Evolutionary conservation across 2,329 filamentous ascomycete species (phyloP), one percentile per base, ranked within the genome.

Genomic region (Emergomyces orientalis): DNA sequence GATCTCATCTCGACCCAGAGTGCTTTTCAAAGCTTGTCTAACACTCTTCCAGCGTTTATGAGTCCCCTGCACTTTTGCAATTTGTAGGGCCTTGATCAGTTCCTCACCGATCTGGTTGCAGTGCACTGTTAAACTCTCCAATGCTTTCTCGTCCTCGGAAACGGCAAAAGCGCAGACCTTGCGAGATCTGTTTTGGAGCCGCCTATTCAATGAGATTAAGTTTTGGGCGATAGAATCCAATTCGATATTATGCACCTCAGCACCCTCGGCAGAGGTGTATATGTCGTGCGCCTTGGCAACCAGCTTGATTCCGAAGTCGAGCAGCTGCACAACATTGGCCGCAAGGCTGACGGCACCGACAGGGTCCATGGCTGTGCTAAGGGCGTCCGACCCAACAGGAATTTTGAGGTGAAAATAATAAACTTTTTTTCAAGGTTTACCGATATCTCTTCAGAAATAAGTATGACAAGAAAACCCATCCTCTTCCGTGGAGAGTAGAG

Each of bases 161-260:
- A 19, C 27, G n/a, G 55, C 39, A 30, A 17, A 58, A 2, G 22
- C 37, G 13, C 55, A 58, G 25, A 58, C 37, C 30, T 58, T 58
- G 56, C 56, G 56, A 19, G 22, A 58, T 32, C 39, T 3, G 39
- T 58, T 58, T 19, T 45, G 39, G 0, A 45, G 3, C 39, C 39
- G 39, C 56, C 56, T 58, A 32, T 57, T 27, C 51, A 59, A 25
- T 49, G 55, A 5, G 6, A 39, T 34, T 49, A 66, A 37, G 59
- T 67, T 59, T n/a, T 61, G 58, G 32, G 61, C 60, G 9, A 65
- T 49, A 17, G 56, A 56, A 22, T 61, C 59, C 25, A 69, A 61
- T 9, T 64, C 59, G 19, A 60, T 55, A 52, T 69, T 63, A 13
- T 67, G 61, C n/a, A 61, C 32, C 7, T 61, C 63, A 8, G 49